Percentiles rank a stretch among this genome's conserved stretches.
Conservation (phyloP, 306 rosid species). For the Cicer chorassanicum region DNA sequence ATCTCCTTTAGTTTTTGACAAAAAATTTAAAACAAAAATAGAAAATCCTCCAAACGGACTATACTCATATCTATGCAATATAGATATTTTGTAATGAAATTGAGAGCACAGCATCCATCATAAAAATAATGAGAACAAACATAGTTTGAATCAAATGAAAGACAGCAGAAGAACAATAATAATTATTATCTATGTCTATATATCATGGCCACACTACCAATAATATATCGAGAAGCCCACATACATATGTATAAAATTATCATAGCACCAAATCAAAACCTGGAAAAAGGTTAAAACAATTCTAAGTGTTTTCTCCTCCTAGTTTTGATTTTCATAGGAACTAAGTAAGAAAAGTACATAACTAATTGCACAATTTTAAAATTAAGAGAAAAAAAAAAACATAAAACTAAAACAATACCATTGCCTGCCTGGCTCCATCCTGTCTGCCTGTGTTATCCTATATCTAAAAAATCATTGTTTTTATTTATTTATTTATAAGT, state of each 20-base stretch:
- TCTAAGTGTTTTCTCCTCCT: neutral
- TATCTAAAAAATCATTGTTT: neutral
- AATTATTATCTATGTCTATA: neutral
- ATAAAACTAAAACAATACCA: slow-evolving; percentile 2
- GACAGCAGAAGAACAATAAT: neutral
- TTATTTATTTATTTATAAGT: neutral
- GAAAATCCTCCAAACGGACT: neutral
- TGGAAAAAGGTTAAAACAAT: neutral
- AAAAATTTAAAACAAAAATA: too few species aligned
- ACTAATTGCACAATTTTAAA: neutral
- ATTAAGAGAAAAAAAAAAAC: neutral
- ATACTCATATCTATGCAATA: neutral
- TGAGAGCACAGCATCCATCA: too few species aligned
- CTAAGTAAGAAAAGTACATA: neutral
- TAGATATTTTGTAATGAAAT: neutral
- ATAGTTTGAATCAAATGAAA: neutral
- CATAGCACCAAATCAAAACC: neutral
- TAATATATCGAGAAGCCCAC: neutral
- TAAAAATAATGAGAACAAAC: neutral
- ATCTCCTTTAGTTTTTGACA: too few species aligned
- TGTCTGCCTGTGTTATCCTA: slow-evolving; percentile 9
- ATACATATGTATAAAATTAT: neutral
- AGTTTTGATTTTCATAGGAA: too few species aligned
- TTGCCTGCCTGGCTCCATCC: slow-evolving; percentile 11
- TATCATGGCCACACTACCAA: neutral